Percentiles rank a stretch among this genome's conserved stretches.
Evolutionary conservation across 768 basidiomycete species (phyloP).

Genomic region (Leccinum aurantiacum): DNA sequence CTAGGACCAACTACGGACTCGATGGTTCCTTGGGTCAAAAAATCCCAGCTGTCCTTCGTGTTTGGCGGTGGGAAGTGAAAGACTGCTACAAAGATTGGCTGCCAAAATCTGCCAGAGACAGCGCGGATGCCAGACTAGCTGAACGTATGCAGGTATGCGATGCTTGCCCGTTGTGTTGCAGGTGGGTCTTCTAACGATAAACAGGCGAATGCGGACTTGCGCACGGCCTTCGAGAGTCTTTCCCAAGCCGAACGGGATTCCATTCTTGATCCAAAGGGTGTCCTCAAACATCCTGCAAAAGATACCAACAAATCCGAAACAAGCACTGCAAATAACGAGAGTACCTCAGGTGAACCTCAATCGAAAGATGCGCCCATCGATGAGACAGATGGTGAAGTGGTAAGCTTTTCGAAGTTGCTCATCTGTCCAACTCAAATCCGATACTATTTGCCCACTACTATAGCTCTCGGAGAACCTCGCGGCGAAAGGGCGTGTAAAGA

Average conservation of each 20-base stretch:
- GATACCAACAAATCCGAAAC: slow-evolving; percentile 29
- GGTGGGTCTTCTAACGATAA: slow-evolving; percentile 2
- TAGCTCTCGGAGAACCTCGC: slow-evolving; percentile 28
- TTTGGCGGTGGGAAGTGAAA: slow-evolving; percentile 89
- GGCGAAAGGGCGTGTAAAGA: slow-evolving; percentile 47
- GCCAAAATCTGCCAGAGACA: slow-evolving; percentile 64
- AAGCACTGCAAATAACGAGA: slow-evolving; percentile 1
- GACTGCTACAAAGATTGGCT: slow-evolving; percentile 58
- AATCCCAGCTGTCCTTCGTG: slow-evolving; percentile 59
- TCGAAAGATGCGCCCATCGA: slow-evolving; percentile 30
- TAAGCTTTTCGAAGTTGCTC: slow-evolving; percentile 22
- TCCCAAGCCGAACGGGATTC: slow-evolving; percentile 54
- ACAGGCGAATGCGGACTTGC: slow-evolving; percentile 62
- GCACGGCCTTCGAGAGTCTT: slow-evolving; percentile 53
- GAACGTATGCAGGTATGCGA: slow-evolving; percentile 65
- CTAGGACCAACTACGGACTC: slow-evolving; percentile 80
- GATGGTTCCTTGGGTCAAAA: slow-evolving; percentile 51
- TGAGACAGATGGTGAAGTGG: slow-evolving; percentile 40
- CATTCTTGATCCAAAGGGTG: slow-evolving; percentile 54
- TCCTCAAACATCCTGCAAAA: slow-evolving; percentile 35
- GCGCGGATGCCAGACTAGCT: slow-evolving; percentile 54
- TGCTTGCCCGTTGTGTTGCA: neutral
- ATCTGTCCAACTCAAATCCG: neutral
- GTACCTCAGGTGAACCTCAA: slow-evolving; percentile 27
- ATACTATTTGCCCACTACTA: neutral